Percentiles rank a stretch among this genome's conserved stretches.
Evolutionary conservation across 371 early-diverging fungal species (phyloP).

Genomic region (Lichtheimia ramosa): DNA sequence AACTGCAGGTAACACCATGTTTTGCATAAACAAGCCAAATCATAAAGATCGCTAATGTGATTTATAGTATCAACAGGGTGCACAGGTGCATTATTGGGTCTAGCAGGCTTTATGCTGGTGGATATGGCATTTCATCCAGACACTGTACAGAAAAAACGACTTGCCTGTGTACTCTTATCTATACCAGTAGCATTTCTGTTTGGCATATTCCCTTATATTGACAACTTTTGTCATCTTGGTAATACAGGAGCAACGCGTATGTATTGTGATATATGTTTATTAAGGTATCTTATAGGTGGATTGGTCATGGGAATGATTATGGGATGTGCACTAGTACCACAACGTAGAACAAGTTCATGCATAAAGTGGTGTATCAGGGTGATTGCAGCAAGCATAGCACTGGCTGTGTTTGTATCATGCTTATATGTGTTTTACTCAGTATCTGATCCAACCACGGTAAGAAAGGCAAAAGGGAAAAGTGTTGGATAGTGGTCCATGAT

Average conservation of each 20-base stretch:
- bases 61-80: slow-evolving; percentile 76
- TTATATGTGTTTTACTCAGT: slow-evolving; percentile 53
- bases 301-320: slow-evolving; percentile 53
- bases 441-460: slow-evolving; percentile 25
- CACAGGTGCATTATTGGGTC: slow-evolving; percentile 72
- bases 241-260: slow-evolving; percentile 20
- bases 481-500: background rate
- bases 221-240: slow-evolving; percentile 73
- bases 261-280: too few species aligned
- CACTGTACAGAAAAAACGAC: slow-evolving; percentile 22
- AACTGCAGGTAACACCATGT: slow-evolving; percentile 27
- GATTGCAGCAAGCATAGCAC: slow-evolving; percentile 34
- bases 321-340: slow-evolving; percentile 52
- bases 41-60: slow-evolving; percentile 60
- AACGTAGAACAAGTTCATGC: slow-evolving; percentile 30
- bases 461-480: background rate
- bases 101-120: slow-evolving; percentile 66
- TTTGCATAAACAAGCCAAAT: background rate
- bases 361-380: slow-evolving; percentile 40
- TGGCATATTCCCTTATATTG: slow-evolving; percentile 68
- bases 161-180: background rate
- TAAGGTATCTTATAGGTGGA: slow-evolving; percentile 66
- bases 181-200: slow-evolving; percentile 34
- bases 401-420: slow-evolving; percentile 39
- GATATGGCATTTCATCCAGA: slow-evolving; percentile 73